Evolutionary conservation across 2,329 filamentous ascomycete species (phyloP), one percentile per base, ranked within the genome.

Genomic region (Aspergillus sojae): DNA sequence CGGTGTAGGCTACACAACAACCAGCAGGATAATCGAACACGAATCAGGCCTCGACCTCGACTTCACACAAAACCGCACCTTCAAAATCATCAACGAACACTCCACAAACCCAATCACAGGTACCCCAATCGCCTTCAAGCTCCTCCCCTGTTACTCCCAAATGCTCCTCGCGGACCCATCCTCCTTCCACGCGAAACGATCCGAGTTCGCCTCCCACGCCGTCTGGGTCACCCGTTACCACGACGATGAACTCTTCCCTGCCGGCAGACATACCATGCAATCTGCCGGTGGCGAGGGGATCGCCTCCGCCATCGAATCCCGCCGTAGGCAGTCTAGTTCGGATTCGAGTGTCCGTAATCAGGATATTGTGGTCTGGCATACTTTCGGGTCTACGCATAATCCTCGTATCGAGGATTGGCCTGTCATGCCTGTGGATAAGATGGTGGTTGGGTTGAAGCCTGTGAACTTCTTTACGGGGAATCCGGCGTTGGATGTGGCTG

Each of bases 61-160:
- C 58, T 70, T 77, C 26, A 66, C 62, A 12, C 70, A 62, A 28
- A 70, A 83, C 69, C 81, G 85, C 32, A 78, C 77, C 5, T 88
- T 86, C 81, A 87, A 86, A 68, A 85, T 88, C 57, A 78, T 86
- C 70, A 88, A 87, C 67, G 78, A 83, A 10, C 68, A 74, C 26
- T 26, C n/a, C 12, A 16, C 14, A 34, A 88, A 88, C 71, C 77
- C 81, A 0, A 71, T 86, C 61, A 86, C 85, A 30, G 78, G 79
- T 6, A 80, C 80, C 1, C 78, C 83, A 0, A 82, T 87, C 1
- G 83, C 79, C 0, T 88, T 85, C 72, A 87, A 86, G 66, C 78
- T 88, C 54, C 73, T 80, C 78, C 81, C 67, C 0, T 80, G 79
- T 5, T 81, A 83, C 10, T 86, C 84, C 71, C 86, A 88, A 69